Percentiles rank a stretch among this genome's conserved stretches.
phyloP scores from a whole-genome alignment of 192 early-diverging fungal genomes.

The Dispira parvispora region DNA sequence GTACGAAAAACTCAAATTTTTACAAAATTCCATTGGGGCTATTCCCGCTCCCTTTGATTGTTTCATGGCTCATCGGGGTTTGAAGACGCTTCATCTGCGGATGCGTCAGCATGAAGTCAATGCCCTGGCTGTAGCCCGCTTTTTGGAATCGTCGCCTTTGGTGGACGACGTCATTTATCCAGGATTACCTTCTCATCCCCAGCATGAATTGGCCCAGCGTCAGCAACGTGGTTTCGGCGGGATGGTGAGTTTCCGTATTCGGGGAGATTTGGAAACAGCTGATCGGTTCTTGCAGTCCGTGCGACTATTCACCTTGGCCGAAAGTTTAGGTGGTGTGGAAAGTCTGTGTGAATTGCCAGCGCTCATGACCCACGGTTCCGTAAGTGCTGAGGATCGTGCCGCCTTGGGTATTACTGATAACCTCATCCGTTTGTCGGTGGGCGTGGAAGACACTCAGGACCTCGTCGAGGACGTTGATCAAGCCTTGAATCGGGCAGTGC shows the following conservation, averaged over 20 bases:
- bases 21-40: conserved; percentile 96
- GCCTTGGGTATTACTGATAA: conserved; percentile 83
- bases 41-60: conserved; percentile 95
- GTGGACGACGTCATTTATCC: conserved; percentile 89
- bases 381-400: conserved; percentile 70
- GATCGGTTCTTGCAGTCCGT: conserved; percentile 71
- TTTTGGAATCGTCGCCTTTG: conserved; percentile 44
- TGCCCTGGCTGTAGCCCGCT: conserved; percentile 68
- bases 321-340: conserved; percentile 92
- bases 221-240: conserved; percentile 91
- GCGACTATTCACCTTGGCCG: conserved; percentile 83
- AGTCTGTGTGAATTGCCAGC: conserved; percentile 84
- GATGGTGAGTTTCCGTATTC: conserved; percentile 91
- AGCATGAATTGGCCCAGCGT: conserved; percentile 76
- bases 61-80: conserved; percentile 82
- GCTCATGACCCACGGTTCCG: conserved; percentile 88
- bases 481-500: conserved; percentile 38
- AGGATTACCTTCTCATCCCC: conserved; percentile 74
- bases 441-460: conserved; percentile 83
- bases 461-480: conserved; percentile 57
- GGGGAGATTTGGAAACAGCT: conserved; percentile 57
- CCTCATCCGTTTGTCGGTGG: conserved; percentile 82
- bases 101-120: conserved; percentile 83
- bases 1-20: conserved; percentile 60
- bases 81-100: conserved; percentile 90